Evolutionary conservation across 106 monocot species (phyloP), one percentile per base, ranked within the genome.

Genomic region (Dactylorhiza incarnata): DNA sequence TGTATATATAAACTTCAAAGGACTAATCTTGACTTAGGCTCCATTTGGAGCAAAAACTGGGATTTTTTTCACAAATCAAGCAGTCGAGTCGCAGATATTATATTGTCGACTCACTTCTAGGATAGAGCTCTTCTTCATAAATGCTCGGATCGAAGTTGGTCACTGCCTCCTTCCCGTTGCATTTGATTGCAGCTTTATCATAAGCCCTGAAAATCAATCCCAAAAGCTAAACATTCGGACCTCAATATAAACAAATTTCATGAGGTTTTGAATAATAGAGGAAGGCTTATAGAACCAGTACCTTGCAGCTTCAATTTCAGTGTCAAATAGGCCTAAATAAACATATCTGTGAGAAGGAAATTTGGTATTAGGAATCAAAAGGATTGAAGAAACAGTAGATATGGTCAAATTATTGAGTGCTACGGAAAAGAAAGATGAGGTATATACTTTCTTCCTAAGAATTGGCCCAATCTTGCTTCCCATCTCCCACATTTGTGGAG

Each of bases 401-500:
- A 69, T 44, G 3, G 7, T 69, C 4, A 17, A 17, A 69, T 48
- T 72, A 12, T 14, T 17, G 59, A 59, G 19, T 16, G n/a, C n/a
- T n/a, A 17, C 13, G 0, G 11, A 49, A 15, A 48, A 49, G 12
- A 20, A 49, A n/a, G 5, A 11, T 24, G 49, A 72, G 4, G 37
- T 46, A 56, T 82, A 92, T 82, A 92, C 97, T 97, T 97, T 73
- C 89, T 97, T 26, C 97, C 97, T 17, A 97, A 78, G 83, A 97
- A 87, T 69, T 97, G 96, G 25, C 96, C 96, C 87, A 93, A 89
- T 72, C 96, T 82, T 58, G 97, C 97, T 72, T 97, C 97, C 97
- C 97, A 97, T 79, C 97, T 85, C 0, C 97, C 97, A 69, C 97
- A 97, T 73, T 94, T 97, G 83, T 97, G 97, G 68, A 97, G 73